These are phyloP conservation scores for Aspergillus funiculosus DNA, from an alignment of 495 filamentous ascomycete species.

Conservation along the genomic window DNA sequence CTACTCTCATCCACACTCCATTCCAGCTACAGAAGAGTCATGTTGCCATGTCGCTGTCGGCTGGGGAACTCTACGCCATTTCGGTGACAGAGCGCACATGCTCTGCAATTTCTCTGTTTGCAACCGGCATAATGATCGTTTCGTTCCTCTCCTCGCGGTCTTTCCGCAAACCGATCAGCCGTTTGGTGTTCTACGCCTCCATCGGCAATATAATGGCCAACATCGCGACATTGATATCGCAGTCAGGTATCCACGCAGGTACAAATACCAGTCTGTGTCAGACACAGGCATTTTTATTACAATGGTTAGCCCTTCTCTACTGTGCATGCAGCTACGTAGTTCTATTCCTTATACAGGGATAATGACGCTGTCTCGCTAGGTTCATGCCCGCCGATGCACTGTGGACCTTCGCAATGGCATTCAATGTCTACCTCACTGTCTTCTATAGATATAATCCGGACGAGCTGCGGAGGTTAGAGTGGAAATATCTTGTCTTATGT, in stretches of 20 bases:
- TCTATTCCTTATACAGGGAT: no score
- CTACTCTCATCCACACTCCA: no score
- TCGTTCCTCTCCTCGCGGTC: slow-evolving; percentile 53
- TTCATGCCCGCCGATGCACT: slow-evolving; percentile 71
- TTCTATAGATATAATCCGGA: slow-evolving; percentile 67
- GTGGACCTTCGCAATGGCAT: slow-evolving; percentile 80
- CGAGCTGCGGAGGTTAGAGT: slow-evolving; percentile 63
- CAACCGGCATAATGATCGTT: slow-evolving; percentile 65
- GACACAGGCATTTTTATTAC: slow-evolving; percentile 68
- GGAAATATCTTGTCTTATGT: slow-evolving; percentile 63
- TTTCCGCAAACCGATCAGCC: slow-evolving; percentile 77
- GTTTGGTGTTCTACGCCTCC: slow-evolving; percentile 77
- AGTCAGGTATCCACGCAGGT: slow-evolving; percentile 44
- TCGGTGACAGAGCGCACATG: slow-evolving; percentile 59
- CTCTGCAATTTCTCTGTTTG: slow-evolving; percentile 65
- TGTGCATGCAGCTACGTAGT: background rate
- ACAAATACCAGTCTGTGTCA: slow-evolving; percentile 56
- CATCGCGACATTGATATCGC: slow-evolving; percentile 69
- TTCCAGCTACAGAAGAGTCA: no score
- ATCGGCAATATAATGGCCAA: slow-evolving; percentile 81
- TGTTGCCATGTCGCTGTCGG: slow-evolving; percentile 23
- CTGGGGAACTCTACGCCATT: slow-evolving; percentile 38
- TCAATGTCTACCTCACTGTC: slow-evolving; percentile 84
- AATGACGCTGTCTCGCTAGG: slow-evolving; percentile 40
- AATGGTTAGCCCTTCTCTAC: slow-evolving; percentile 49